Base-by-base conservation (phyloP, 352 stramenopile species). In the Phytopythium litorale region DNA sequence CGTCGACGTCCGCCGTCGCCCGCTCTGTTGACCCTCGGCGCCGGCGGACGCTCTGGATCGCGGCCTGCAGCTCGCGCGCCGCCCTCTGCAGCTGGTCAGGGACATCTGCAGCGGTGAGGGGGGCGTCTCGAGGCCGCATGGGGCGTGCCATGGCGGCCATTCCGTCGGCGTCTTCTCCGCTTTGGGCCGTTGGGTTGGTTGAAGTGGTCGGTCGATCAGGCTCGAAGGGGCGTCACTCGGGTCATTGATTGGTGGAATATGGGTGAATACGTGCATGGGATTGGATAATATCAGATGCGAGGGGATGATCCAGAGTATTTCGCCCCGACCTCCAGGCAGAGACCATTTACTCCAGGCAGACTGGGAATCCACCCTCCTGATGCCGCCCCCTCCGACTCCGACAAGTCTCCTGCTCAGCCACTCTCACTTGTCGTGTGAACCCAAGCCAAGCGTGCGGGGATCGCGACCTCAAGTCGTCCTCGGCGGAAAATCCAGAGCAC, bases 41-140 rank as follows among this genome's bases (percentile, higher is more conserved):
- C 23, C 60, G 60, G n/a, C 71, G 68, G 16, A 65, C 66, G 58
- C 69, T 79, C n/a, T 59, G 67, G 42, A 88, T 84, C 16, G 78
- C 78, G 19, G 68, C 70, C 19, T 86, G 76, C 9, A 88, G 77
- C 58, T 87, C 73, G 55, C 84, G 71, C 7, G 81, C 67, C 0
- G 77, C 73, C 51, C 70, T 70, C 55, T 86, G 77, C 15, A 90
- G 63, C 23, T 65, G 66, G 42, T 12, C 65, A 40, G 23, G 60
- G 63, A 68, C 54, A 12, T 23, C 54, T 13, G 37, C 37, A 8
- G 46, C 0, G 16, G 28, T 42, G 4, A 28, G 15, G 23, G 50
- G 8, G 28, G 32, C 7, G 30, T 19, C 16, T 19, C 46, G 23
- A 2, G 46, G 25, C 23, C 8, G 23, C 46, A 35, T 35, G 5